Conservation (phyloP, 345 rosid species). For the Citrus reticulata region DNA sequence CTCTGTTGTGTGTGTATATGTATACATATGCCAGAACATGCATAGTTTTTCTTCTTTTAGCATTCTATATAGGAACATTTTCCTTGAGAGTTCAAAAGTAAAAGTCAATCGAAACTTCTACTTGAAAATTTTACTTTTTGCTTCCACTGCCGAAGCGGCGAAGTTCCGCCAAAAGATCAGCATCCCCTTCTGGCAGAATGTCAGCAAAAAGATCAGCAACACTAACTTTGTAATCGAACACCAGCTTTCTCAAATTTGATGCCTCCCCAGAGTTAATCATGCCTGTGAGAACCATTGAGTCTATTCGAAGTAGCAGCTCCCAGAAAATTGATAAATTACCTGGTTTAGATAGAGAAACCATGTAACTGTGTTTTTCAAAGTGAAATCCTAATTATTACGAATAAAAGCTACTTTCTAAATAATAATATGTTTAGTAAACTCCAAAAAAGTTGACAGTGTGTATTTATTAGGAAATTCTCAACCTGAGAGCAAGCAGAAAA, state of each 20-base stretch:
- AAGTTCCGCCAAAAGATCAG: slow-evolving; percentile 58
- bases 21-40: neutral
- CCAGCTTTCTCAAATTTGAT: slow-evolving; percentile 50
- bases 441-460: neutral
- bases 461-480: neutral
- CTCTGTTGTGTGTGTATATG: neutral
- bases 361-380: slow-evolving; percentile 1
- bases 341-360: slow-evolving; percentile 27
- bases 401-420: neutral
- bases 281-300: slow-evolving; percentile 68
- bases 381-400: neutral
- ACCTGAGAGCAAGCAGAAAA: neutral
- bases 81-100: neutral
- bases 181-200: slow-evolving; percentile 46
- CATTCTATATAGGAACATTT: neutral
- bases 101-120: neutral
- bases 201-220: slow-evolving; percentile 45
- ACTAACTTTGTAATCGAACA: slow-evolving; percentile 42
- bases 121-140: slow-evolving; percentile 40
- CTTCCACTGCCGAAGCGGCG: slow-evolving; percentile 39
- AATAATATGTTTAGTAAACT: neutral
- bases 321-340: slow-evolving; percentile 49
- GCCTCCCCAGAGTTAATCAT: slow-evolving; percentile 53
- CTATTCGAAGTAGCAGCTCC: slow-evolving; percentile 74
- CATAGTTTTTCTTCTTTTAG: neutral